Base-by-base conservation (phyloP, 2,329 filamentous ascomycete species). In the Fusarium temperatum region DNA sequence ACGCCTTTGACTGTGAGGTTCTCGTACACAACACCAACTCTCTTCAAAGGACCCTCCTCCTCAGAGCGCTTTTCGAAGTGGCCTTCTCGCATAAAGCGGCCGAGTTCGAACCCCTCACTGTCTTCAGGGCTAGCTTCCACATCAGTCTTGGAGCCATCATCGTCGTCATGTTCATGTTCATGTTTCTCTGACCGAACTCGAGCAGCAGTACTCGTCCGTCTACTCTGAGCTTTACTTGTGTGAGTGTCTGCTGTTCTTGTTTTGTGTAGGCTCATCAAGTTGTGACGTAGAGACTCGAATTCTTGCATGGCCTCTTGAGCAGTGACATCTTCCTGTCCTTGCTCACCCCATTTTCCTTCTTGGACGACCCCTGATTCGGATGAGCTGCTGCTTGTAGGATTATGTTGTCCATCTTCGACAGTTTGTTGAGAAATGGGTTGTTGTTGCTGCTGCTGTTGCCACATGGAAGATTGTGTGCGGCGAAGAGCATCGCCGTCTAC, bases 11-110 rank as follows among this genome's bases (percentile, higher is more conserved):
- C 93, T 0, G 90, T 94, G 56, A 96, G 85, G 75, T 93, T 87
- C 81, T 92, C 93, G 85, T 92, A 96, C 3, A 94, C 84, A 3
- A 96, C 92, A 6, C 94, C 93, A 17, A 96, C 89, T 77, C 91
- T 93, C 84, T 96, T 96, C 17, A 91, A 88, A 0, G 93, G 92
- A 41, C 87, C 82, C 79, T 36, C 90, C 80, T 36, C 90, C 88
- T 70, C 76, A 11, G 59, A 68, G 11, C 72, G 72, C 50, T 74
- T 68, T 59, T 74, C 72, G 39, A 74, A 74, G 50, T 74, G 72
- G 15, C 72, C 72, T 35, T 74, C 72, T 45, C 72, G 71, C 72
- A 74, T 74, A 17, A 74, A 74, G 24, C 44, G 63, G 10, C 72
- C 71, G n/a, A 74, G 68, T 41, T 74, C 71, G 26, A 74, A 74